Evolutionary conservation across 2,329 filamentous ascomycete genomes (phyloP), one percentile per base, ranked within the genome.

Genomic region (Phialophora verrucosa): DNA sequence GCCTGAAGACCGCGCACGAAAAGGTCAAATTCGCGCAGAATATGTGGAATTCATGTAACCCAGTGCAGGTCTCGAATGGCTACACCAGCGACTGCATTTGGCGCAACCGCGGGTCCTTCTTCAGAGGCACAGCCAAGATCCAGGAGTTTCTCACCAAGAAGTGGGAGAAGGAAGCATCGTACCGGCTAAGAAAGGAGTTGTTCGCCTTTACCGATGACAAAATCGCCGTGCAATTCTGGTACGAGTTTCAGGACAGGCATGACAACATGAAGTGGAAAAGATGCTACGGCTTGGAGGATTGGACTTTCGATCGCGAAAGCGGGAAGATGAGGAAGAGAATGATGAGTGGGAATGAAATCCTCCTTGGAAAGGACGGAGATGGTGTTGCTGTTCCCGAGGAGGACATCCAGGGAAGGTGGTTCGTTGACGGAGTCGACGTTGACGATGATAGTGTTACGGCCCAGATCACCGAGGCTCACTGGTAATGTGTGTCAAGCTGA

Each of bases 171-270:
- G 92, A 96, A 76, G 80, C 85, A 51, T 87, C 83, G 17, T 96
- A 96, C 74, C 84, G 85, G 0, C 82, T 96, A 62, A 85, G 92
- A 62, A 96, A 96, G 77, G 92, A 96, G 75, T 81, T 96, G 0
- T 96, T 96, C 53, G 55, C 63, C n/a, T 60, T 69, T 42, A 71
- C 62, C 42, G 68, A 68, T 27, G 64, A 72, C 55, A 77, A 90
- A 87, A 94, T 93, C 70, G 92, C 92, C 0, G 92, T 96, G 25
- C 91, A 96, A 75, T 96, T 95, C 76, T 96, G 92, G 92, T 96
- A 94, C 74, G 90, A 96, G 77, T 93, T 88, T 79, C 85, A 88
- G 69, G 91, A 94, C 73, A 78, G 79, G 7, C 72, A 83, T 1
- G 89, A 90, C 44, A 88, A 73, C 11, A 76, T 81, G 78, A 77